Evolutionary conservation across 441 rosid genomes (phyloP).

Genomic region (Kokia cookei): DNA sequence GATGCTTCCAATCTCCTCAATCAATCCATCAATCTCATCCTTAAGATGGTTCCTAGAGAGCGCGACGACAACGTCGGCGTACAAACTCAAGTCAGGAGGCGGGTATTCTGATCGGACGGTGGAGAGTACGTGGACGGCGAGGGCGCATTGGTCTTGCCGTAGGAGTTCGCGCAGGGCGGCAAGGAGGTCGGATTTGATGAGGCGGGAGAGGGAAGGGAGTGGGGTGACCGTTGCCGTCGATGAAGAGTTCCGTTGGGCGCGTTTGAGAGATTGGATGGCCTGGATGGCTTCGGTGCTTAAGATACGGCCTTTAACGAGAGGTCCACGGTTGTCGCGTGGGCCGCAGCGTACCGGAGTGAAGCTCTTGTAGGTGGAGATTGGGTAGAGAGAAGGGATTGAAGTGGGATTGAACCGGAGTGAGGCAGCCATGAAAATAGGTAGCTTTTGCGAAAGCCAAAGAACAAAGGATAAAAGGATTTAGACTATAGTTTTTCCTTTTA

Average conservation of each 20-base stretch:
- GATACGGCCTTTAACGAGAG: conserved; percentile 72
- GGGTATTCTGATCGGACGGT: conserved; percentile 52
- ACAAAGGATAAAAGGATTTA: neutral
- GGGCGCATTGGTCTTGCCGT: conserved; percentile 58
- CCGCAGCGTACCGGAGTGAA: conserved; percentile 40
- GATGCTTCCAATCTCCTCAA: conserved; percentile 36
- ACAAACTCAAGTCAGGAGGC: conserved; percentile 40
- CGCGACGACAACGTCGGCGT: conserved; percentile 51
- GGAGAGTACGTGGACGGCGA: conserved; percentile 71
- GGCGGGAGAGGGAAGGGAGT: conserved; percentile 62
- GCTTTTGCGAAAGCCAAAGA: neutral
- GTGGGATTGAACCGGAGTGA: conserved; percentile 20
- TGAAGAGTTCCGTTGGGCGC: conserved; percentile 27
- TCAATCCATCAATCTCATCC: conserved; percentile 48
- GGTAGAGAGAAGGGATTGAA: conserved; percentile 6
- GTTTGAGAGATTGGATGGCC: conserved; percentile 72
- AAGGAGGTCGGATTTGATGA: conserved; percentile 64
- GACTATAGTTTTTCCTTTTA: neutral
- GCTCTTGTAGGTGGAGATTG: neutral
- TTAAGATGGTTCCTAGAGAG: conserved; percentile 38
- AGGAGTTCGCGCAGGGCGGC: conserved; percentile 77
- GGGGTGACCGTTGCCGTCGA: conserved; percentile 8
- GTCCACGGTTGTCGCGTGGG: conserved; percentile 66
- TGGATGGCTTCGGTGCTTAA: conserved; percentile 81
- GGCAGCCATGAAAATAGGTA: conserved; percentile 12